Evolutionary conservation across 2,329 filamentous ascomycete species (phyloP).

Genomic region (Aspergillus awamori): DNA sequence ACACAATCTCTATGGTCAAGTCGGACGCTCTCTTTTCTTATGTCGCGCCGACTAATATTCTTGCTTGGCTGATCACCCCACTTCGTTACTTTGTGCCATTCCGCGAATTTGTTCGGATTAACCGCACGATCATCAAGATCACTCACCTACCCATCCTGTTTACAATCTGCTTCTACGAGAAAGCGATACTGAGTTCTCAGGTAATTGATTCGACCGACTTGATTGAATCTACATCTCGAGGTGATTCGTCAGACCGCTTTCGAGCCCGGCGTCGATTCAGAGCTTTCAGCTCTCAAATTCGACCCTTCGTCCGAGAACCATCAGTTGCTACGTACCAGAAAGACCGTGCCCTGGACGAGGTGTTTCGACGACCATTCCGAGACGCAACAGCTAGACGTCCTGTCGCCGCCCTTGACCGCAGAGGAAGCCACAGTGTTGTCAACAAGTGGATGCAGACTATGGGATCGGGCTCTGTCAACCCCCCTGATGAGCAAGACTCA

Average conservation of each 20-base stretch:
- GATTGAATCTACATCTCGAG: slow-evolving; percentile 68
- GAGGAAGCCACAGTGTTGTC: slow-evolving; percentile 78
- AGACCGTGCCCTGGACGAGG: slow-evolving; percentile 85
- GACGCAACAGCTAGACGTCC: slow-evolving; percentile 64
- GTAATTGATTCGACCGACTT: slow-evolving; percentile 84
- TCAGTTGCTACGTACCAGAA: slow-evolving; percentile 88
- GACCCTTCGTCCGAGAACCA: slow-evolving; percentile 71
- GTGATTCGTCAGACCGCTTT: slow-evolving; percentile 56
- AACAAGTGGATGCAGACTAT: slow-evolving; percentile 84
- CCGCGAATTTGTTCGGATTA: slow-evolving; percentile 78
- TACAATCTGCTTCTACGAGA: slow-evolving; percentile 85
- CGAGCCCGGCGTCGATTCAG: slow-evolving; percentile 62
- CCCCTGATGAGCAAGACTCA: slow-evolving; percentile 63
- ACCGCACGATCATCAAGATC: slow-evolving; percentile 86
- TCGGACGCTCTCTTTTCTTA: slow-evolving; percentile 97
- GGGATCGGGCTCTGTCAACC: slow-evolving; percentile 56
- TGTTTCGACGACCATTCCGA: slow-evolving; percentile 73
- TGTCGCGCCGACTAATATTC: slow-evolving; percentile 84
- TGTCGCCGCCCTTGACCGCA: slow-evolving; percentile 61
- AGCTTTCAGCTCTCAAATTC: slow-evolving; percentile 71
- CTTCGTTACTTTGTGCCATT: slow-evolving; percentile 79
- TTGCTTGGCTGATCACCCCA: slow-evolving; percentile 87
- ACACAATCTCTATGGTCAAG: slow-evolving; percentile 97
- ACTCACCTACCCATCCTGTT: slow-evolving; percentile 89
- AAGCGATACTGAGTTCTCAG: slow-evolving; percentile 70